These are phyloP conservation scores for Solanum peruvianum DNA, from an alignment of 257 asterid genomes.

Conservation along the genomic window DNA sequence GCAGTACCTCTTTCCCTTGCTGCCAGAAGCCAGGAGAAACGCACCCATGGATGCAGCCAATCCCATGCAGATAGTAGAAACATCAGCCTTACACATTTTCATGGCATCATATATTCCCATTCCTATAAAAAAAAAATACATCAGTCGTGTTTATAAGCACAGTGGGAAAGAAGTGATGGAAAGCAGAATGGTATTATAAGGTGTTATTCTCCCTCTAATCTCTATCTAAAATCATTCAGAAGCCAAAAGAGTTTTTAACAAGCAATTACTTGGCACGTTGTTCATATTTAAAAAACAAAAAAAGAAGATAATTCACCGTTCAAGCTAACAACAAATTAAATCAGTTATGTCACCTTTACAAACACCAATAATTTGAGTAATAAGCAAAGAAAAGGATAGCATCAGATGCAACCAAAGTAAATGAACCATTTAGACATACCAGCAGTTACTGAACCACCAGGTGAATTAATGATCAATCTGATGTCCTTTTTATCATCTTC, in stretches of 20 bases:
- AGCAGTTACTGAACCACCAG: conserved; percentile 96
- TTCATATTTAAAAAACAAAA: not conserved
- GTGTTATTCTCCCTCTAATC: not conserved
- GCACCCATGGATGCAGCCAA: conserved; percentile 97
- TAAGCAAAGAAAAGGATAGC: not conserved
- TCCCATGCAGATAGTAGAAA: conserved; percentile 88
- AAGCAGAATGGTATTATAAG: not conserved
- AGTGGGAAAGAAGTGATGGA: not conserved
- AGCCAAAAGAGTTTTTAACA: not conserved
- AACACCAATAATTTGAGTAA: not conserved
- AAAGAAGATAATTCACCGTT: not conserved
- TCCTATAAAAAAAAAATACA: conserved; percentile 26
- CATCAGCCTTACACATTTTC: conserved; percentile 96
- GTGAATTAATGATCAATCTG: conserved; percentile 77
- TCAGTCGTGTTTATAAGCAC: not conserved
- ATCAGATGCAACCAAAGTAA: not conserved
- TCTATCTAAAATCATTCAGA: not conserved
- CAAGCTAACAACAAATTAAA: not conserved
- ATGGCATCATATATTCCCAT: conserved; percentile 98
- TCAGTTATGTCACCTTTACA: not conserved
- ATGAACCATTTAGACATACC: conserved; percentile 35
- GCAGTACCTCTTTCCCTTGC: conserved; percentile 89
- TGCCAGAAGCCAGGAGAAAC: conserved; percentile 81
- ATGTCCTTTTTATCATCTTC: conserved; percentile 74
- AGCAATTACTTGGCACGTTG: not conserved